These are phyloP conservation scores for Ceratocystis alfenasii DNA, from an alignment of 2,329 filamentous ascomycete species.

Conservation along the genomic window DNA sequence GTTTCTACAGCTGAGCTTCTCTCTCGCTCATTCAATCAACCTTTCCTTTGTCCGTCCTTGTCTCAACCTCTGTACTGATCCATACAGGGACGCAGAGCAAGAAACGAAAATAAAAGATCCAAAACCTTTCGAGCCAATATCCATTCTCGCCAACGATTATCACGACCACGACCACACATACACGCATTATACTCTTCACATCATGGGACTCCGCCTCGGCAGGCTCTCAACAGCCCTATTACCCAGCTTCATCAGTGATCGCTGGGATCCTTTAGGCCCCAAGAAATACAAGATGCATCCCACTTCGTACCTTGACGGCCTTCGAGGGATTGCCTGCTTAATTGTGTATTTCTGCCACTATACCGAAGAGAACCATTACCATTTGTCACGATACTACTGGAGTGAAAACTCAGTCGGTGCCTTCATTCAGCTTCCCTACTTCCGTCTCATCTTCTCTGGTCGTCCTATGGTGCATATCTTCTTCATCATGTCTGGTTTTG, in stretches of 20 bases:
- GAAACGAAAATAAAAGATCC: background rate
- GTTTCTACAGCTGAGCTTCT: background rate
- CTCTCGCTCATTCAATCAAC: background rate
- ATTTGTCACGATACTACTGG: conserved; percentile 32
- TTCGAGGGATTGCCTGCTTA: conserved; percentile 44
- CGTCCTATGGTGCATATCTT: conserved; percentile 48
- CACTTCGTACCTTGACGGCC: conserved; percentile 47
- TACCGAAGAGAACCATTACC: conserved; percentile 23
- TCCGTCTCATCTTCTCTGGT: conserved; percentile 43
- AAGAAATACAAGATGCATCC: conserved; percentile 31
- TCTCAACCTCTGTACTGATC: background rate
- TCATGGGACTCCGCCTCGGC: conserved; percentile 15
- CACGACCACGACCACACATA: background rate
- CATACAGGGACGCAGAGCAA: background rate
- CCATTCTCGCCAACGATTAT: background rate
- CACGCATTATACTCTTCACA: background rate
- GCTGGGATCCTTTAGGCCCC: conserved; percentile 18
- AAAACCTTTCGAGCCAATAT: too few relatives aligned
- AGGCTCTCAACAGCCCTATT: conserved; percentile 19
- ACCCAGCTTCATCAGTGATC: conserved; percentile 22
- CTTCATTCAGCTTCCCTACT: conserved; percentile 39
- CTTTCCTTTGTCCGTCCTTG: background rate
- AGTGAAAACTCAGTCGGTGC: conserved; percentile 31
- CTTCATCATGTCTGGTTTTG: conserved; percentile 52
- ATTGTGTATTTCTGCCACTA: conserved; percentile 48